Evolutionary conservation across 805 yeast genomes (phyloP), one percentile per base, ranked within the genome.

Genomic region (Yarrowia phangngaensis): DNA sequence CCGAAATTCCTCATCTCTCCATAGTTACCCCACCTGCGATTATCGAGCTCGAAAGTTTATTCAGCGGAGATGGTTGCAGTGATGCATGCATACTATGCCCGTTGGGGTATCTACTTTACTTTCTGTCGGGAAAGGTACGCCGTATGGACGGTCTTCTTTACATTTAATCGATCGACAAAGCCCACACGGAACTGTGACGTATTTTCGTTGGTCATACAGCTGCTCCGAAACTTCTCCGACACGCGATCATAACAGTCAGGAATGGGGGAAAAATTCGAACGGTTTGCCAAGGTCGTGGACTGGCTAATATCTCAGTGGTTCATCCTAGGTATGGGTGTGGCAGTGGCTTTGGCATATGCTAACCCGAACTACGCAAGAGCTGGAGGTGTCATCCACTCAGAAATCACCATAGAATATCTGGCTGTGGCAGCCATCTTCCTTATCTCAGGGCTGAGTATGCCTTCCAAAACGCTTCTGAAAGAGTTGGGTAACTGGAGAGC

Each of bases 341-440:
- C 84, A 50, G 74, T 88, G 28, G 81, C 84, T 7, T 71, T 87
- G 24, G 92, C 95, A 0, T 74, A 80, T 56, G 77, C 78, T 59
- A 85, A 78, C 53, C 95, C 96, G 1, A 72, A 79, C 50, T 86
- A 88, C 64, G 95, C 95, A 1, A 74, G 86, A 51, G 84, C 79
- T 55, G 90, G 86, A 12, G 96, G 95, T 2, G 69, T 79, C 12
- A 76, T 87, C 27, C 70, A 74, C 53, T 89, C 81, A 4, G 78
- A 87, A 61, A 86, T 84, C 61, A 69, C 85, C 33, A 84, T 88
- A 24, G 82, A 82, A 9, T 88, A 87, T 60, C 86, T 88, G 26
- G 94, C 94, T 0, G 95, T 87, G 13, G 95, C 94, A 0, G 67
- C 84, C 34, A 88, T 88, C 52, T 87, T 88, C 67, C 67, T 88